Evolutionary conservation across 495 filamentous ascomycete genomes (phyloP), one percentile per base, ranked within the genome.

Genomic region (Xylaria sp.): DNA sequence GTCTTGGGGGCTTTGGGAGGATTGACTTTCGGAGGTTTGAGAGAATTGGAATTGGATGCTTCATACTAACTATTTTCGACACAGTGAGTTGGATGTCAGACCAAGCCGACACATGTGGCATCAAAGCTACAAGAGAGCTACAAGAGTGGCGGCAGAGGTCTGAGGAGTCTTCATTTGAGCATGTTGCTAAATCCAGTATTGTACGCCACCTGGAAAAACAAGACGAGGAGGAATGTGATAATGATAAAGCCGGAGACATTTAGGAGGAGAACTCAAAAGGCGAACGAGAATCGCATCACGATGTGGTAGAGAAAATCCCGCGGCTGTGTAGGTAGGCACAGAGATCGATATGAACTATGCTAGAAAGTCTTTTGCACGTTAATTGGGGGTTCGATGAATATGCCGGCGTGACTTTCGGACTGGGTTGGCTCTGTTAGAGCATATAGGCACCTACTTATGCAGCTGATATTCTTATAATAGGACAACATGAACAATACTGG

Each of bases 51-150:
- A 33, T 48, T 41, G 2, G 50, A 33, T 17, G n/a, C 15, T 8
- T 5, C 4, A 0, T 24, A 31, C 43, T 70, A 29, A 70, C 31
- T 26, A 26, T 26, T 31, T 44, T 37, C 19, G 11, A 24, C 43
- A 12, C 50, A 71, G 69, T 71, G 69, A 14, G 37, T 40, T 71
- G 69, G 69, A 59, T 71, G 26, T 71, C 69, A 1, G 19, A 59
- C 2, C 69, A 71, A n/a, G 69, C 69, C 40, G 26, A 57, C 19
- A 66, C 2, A n/a, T 71, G 69, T 24, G 69, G 69, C 29, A 59
- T 71, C 5, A 11, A 50, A 40, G 48, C 69, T 35, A 71, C 61
- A 6, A 43, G n/a, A 48, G 69, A 71, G 52, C 26, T 71, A 17
- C 11, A 66, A n/a, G 21, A 48, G 24, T 71, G 69, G 69, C 69